Base-by-base conservation (phyloP, 345 rosid genomes). In the Carallia pectinifolia region DNA sequence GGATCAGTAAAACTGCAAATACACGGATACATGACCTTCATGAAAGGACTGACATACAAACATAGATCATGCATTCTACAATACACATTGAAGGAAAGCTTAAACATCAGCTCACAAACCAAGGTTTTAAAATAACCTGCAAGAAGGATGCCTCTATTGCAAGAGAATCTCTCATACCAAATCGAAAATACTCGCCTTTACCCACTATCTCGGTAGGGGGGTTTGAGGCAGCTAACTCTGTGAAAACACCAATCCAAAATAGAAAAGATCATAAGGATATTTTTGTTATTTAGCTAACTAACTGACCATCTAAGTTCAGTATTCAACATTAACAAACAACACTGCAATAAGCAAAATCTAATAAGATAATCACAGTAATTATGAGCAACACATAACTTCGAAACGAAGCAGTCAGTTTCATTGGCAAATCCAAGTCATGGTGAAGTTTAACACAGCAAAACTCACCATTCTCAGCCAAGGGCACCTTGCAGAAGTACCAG, bases 81-180 rank as follows among this genome's bases (percentile, higher is more conserved):
- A 72, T 30, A 0, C 48, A 72, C 15, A 75, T 39, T 40, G 33
- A 77, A 71, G 6, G 62, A 65, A 56, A 52, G 61, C 8, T 60
- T 16, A 61, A 23, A 61, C 37, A 19, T 53, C 30, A 9, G 38
- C 59, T 64, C 58, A 66, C 12, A 33, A 58, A 52, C 65, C 27
- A 31, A 19, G 53, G 48, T 10, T 44, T 33, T 30, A 67, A 54
- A 78, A 71, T 52, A 37, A 95, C 99, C 98, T 95, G 96, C 81
- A 95, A 81, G 82, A 95, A 95, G 56, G 91, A 84, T 37, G 98
- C 98, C 83, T 95, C 99, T 58, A 92, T 90, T 8, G 98, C 98
- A 77, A 95, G 96, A 71, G 99, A 95, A 81, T 95, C 99, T 77
- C 99, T 90, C 87, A 88, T 86, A 62, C 96, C 97, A 76, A 95